These are phyloP conservation scores for Aspergillus texensis DNA, from an alignment of 2,329 filamentous ascomycete species.

Conservation along the genomic window DNA sequence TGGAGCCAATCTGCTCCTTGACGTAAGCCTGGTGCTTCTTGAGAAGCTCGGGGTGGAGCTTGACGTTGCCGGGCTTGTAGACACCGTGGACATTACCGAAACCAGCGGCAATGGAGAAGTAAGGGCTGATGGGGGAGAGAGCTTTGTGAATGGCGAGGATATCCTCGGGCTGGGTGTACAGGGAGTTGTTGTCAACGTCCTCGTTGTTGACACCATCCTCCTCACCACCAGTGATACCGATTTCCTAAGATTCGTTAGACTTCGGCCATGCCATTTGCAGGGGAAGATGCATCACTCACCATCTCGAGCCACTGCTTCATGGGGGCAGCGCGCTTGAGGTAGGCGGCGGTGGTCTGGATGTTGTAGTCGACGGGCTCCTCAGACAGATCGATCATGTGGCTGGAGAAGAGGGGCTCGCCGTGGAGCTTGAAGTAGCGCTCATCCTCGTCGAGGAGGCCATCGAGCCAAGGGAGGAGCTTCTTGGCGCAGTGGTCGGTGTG, in stretches of 20 bases:
- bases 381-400: constrained; percentile 97
- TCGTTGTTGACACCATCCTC: constrained; percentile 99
- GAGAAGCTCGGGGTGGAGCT: constrained; percentile 93
- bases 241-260: constrained; percentile 56
- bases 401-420: constrained; percentile 90
- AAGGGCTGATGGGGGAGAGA: constrained; percentile 81
- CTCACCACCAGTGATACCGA: constrained; percentile 94
- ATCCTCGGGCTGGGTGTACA: constrained; percentile 98
- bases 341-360: constrained; percentile 86
- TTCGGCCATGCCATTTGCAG: not conserved
- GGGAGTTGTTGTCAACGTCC: constrained; percentile 90
- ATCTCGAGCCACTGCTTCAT: constrained; percentile 99
- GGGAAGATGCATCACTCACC: constrained; percentile 54
- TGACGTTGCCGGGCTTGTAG: constrained; percentile 97
- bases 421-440: constrained; percentile 93
- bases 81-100: constrained; percentile 99
- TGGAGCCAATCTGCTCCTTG: constrained; percentile 72
- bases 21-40: constrained; percentile 95
- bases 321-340: constrained; percentile 89
- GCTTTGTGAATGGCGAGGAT: constrained; percentile 90
- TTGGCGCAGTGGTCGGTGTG: constrained; percentile 99
- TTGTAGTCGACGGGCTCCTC: constrained; percentile 91
- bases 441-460: constrained; percentile 92
- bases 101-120: constrained; percentile 97
- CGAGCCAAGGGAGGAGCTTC: constrained; percentile 98